A percentile compares a stretch with the other conserved stretches of the same genome.
Evolutionary conservation across 2,329 filamentous ascomycete genomes (phyloP).

Genomic region (Davidsoniella eucalypti): DNA sequence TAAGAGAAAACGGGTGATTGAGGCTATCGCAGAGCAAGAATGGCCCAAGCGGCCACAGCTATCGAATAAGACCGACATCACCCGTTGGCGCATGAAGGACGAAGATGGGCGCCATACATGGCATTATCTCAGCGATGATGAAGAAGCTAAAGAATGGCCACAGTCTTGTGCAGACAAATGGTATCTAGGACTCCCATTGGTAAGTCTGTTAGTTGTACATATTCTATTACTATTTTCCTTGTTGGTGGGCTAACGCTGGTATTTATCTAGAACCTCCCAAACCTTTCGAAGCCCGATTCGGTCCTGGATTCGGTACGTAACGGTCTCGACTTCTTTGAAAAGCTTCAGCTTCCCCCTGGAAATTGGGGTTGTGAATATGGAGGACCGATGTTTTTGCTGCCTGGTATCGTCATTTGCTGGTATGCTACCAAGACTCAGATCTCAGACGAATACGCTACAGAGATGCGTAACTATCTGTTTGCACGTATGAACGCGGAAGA

Average conservation of each 20-base stretch:
- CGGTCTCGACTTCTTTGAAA: constrained; percentile 73
- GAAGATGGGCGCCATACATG: constrained; percentile 79
- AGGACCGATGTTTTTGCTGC: constrained; percentile 88
- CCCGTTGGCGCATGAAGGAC: constrained; percentile 65
- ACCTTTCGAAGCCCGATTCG: constrained; percentile 51
- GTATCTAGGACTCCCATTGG: constrained; percentile 62
- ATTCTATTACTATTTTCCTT: not conserved
- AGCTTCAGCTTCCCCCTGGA: constrained; percentile 73
- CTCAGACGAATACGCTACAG: constrained; percentile 59
- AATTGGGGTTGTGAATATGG: constrained; percentile 98
- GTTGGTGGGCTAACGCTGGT: constrained; percentile 2
- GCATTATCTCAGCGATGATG: constrained; percentile 70
- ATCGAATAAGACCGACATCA: constrained; percentile 53
- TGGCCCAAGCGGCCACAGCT: constrained; percentile 32
- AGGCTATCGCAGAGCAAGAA: constrained; percentile 20
- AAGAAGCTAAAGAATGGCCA: constrained; percentile 61
- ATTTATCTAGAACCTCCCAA: constrained; percentile 47
- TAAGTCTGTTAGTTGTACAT: constrained; percentile 23
- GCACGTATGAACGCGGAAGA: constrained; percentile 71
- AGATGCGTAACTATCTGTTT: constrained; percentile 85
- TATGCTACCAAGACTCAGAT: constrained; percentile 82
- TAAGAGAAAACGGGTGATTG: constrained; percentile 27
- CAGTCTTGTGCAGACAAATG: constrained; percentile 84
- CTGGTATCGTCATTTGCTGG: constrained; percentile 70
- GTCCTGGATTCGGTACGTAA: constrained; percentile 68